Percentiles rank a stretch among this genome's conserved stretches.
These are phyloP conservation scores for Termitomyces sp. DNA, from an alignment of 768 basidiomycete genomes.

Conservation along the genomic window DNA sequence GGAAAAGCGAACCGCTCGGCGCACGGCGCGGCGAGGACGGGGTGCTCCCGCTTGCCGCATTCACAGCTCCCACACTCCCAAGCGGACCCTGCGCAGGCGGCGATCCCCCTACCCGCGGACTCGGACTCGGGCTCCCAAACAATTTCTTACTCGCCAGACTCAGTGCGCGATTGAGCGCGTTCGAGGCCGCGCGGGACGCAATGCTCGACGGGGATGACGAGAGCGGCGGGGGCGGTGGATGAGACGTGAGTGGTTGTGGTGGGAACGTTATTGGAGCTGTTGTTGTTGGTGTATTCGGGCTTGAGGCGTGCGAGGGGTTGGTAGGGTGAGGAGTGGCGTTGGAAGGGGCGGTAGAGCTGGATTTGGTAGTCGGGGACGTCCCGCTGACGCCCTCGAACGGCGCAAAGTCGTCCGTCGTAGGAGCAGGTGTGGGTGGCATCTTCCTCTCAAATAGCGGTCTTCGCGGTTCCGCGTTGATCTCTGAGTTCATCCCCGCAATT, in stretches of 20 bases:
- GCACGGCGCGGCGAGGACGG: conserved; percentile 54
- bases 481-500: conserved; percentile 27
- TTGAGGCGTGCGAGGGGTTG: background rate
- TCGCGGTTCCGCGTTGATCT: conserved; percentile 57
- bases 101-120: background rate
- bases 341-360: background rate
- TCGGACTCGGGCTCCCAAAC: conserved; percentile 25
- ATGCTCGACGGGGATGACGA: conserved; percentile 62
- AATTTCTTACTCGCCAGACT: conserved; percentile 78
- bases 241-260: conserved; percentile 50
- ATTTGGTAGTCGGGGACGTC: background rate
- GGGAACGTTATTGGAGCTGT: conserved; percentile 37
- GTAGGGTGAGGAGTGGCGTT: background rate
- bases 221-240: conserved; percentile 41
- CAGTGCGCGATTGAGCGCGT: conserved; percentile 75
- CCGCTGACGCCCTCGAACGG: conserved; percentile 20
- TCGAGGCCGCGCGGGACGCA: conserved; percentile 60
- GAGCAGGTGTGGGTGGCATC: conserved; percentile 45
- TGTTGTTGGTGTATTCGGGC: background rate
- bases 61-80: conserved; percentile 22
- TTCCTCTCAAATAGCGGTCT: conserved; percentile 55
- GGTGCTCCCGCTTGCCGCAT: conserved; percentile 14
- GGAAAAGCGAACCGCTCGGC: conserved; percentile 45
- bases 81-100: background rate
- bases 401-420: conserved; percentile 40